A percentile compares a stretch with the other conserved stretches of the same genome.
These are phyloP conservation scores for Wickerhamiella allomyrinae DNA, from an alignment of 805 yeast species.

Conservation along the genomic window DNA sequence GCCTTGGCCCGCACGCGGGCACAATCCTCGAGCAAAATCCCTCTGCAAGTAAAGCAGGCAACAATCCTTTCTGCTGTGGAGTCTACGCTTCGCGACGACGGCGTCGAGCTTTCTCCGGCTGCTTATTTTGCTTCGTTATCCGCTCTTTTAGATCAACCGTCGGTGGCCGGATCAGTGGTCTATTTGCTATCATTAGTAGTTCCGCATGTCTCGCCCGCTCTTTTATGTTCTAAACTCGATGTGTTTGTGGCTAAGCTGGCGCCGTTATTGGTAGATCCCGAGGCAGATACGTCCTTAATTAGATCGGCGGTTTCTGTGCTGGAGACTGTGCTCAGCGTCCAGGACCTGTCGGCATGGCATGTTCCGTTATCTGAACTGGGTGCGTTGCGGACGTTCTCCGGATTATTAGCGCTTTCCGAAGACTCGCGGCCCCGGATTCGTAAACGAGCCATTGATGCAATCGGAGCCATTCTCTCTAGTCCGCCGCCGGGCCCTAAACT, in stretches of 20 bases:
- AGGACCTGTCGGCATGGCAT: slow-evolving; percentile 67
- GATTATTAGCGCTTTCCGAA: slow-evolving; percentile 41
- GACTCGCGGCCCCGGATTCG: slow-evolving; percentile 93
- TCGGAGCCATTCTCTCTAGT: slow-evolving; percentile 44
- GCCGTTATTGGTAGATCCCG: slow-evolving; percentile 55
- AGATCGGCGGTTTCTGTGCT: slow-evolving; percentile 76
- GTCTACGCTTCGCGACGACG: slow-evolving; percentile 61
- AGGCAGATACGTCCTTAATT: slow-evolving; percentile 65
- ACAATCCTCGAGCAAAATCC: slow-evolving; percentile 14
- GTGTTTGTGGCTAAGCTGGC: slow-evolving; percentile 70
- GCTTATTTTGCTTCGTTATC: slow-evolving; percentile 78
- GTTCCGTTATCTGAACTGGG: slow-evolving; percentile 17
- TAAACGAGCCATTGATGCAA: slow-evolving; percentile 85
- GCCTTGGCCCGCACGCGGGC: slow-evolving; percentile 10
- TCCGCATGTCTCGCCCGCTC: slow-evolving; percentile 54
- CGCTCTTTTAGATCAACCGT: slow-evolving; percentile 65
- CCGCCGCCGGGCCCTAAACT: slow-evolving; percentile 69
- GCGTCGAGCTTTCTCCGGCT: slow-evolving; percentile 47
- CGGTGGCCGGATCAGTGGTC: slow-evolving; percentile 58
- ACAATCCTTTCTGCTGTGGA: slow-evolving; percentile 78
- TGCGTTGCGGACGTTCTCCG: slow-evolving; percentile 17
- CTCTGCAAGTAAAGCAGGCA: slow-evolving; percentile 34
- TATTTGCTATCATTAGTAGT: slow-evolving; percentile 70
- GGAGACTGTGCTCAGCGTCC: slow-evolving; percentile 65
- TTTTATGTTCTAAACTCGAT: slow-evolving; percentile 60